Evolutionary conservation across 1,139 yeast species (phyloP), one percentile per base, ranked within the genome.

Genomic region (Hanseniaspora sp.): DNA sequence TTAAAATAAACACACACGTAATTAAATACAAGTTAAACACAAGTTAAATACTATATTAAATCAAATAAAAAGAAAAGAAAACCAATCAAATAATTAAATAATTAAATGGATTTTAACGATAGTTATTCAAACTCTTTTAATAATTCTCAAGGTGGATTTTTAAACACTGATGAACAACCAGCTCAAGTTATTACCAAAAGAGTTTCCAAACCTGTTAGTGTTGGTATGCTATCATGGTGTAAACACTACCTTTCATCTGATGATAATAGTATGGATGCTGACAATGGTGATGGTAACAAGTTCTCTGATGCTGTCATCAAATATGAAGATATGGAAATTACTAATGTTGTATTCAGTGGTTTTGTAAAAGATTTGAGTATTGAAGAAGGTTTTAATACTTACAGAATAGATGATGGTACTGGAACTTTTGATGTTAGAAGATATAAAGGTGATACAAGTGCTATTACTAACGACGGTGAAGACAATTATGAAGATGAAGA

Each of bases 381-480:
- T 53, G 75, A 76, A 52, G 74, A 82, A 0, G 73, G 82, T 23
- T 69, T 68, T 55, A 69, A 82, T 42, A 70, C 72, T 13, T 68
- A 84, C 56, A 77, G 82, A 31, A 64, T 87, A 23, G 95, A 87
- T 62, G 96, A 90, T 64, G 95, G 95, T 4, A 84, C 96, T 0
- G 95, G 95, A 0, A 73, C 80, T 4, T 71, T 82, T 28, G 87
- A 83, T 47, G 76, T 85, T 44, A 77, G 85, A 60, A 76, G 77
- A 60, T 86, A 94, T 90, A 71, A 78, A 48, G 82, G 82, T 58
- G 80, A 79, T 53, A 63, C 68, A 6, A 60, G 58, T 38, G 73
- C 72, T 46, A 65, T 68, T 40, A 65, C 72, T 6, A 59, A 70
- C 5, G 66, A 72, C 6, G 62, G 55, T 37, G 63, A 59, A 6